Evolutionary conservation across 495 filamentous ascomycete genomes (phyloP).

Genomic region (Platismatia glauca): DNA sequence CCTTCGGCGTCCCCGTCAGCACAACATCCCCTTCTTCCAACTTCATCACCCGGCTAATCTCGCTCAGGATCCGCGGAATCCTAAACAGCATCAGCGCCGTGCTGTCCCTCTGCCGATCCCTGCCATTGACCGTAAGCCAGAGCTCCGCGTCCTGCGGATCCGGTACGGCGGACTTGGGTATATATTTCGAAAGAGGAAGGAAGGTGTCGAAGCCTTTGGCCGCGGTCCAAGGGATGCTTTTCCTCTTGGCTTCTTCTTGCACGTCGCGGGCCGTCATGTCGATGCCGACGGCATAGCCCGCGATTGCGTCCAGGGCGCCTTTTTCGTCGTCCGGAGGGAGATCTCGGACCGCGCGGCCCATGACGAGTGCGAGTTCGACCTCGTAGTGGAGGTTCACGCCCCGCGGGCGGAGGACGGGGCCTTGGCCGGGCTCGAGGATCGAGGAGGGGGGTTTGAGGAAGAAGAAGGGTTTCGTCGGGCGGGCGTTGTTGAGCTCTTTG

Average conservation of each 20-base stretch:
- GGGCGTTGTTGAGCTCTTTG: slow-evolving; percentile 75
- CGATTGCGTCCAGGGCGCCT: slow-evolving; percentile 40
- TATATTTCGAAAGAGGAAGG: slow-evolving; percentile 70
- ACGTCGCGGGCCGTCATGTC: slow-evolving; percentile 92
- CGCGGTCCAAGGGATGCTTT: slow-evolving; percentile 92
- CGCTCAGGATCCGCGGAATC: slow-evolving; percentile 76
- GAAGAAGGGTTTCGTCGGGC: slow-evolving; percentile 92
- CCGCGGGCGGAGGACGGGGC: slow-evolving; percentile 73
- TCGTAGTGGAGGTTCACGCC: slow-evolving; percentile 89
- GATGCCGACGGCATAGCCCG: slow-evolving; percentile 69
- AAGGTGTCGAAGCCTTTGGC: slow-evolving; percentile 98
- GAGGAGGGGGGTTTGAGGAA: slow-evolving; percentile 90
- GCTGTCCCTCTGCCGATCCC: slow-evolving; percentile 68
- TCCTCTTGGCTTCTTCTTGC: slow-evolving; percentile 91
- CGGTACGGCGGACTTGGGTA: slow-evolving; percentile 65
- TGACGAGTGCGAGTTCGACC: slow-evolving; percentile 81
- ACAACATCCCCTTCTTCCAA: slow-evolving; percentile 87
- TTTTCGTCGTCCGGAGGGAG: slow-evolving; percentile 55
- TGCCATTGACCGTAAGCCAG: slow-evolving; percentile 68
- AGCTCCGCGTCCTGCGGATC: slow-evolving; percentile 84
- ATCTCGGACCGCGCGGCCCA: slow-evolving; percentile 69
- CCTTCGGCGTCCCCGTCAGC: slow-evolving; percentile 92
- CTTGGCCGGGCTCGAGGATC: slow-evolving; percentile 65
- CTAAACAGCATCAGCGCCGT: slow-evolving; percentile 87
- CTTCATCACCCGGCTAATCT: slow-evolving; percentile 91